Conservation (phyloP, 73 alveolate species). For the Stentor roeselii region DNA sequence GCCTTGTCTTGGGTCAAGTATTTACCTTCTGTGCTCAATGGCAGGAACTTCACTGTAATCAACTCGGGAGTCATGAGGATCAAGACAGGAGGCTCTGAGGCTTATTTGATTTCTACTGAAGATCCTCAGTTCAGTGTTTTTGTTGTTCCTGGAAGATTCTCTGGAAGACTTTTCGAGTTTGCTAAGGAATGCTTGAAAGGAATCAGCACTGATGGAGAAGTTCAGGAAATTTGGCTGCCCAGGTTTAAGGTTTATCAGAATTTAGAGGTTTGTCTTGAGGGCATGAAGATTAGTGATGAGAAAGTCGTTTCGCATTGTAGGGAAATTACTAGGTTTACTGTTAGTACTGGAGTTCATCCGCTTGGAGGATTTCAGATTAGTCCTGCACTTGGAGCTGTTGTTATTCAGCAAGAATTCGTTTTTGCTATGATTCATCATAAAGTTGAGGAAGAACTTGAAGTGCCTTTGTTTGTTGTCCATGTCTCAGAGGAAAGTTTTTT, state of each 20-base stretch:
- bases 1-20: conserved; percentile 10
- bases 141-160: not conserved
- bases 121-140: conserved; percentile 19
- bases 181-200: not conserved
- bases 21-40: not conserved
- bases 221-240: conserved; percentile 22
- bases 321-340: not conserved
- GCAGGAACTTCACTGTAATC: not conserved
- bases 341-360: not conserved
- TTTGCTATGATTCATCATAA: conserved; percentile 18
- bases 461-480: not conserved
- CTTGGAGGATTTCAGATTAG: not conserved
- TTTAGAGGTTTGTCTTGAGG: not conserved
- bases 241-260: not conserved
- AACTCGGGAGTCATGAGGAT: not conserved
- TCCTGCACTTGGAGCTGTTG: not conserved
- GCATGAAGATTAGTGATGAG: not conserved
- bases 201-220: not conserved
- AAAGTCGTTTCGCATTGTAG: not conserved
- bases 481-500: not conserved
- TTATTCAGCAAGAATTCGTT: not conserved
- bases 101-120: not conserved
- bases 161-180: not conserved
- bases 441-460: conserved; percentile 16
- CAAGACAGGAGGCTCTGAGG: not conserved